A percentile compares a stretch with the other conserved stretches of the same genome.
Conservation (phyloP, 805 yeast genomes). For the Monosporozyma unispora region DNA sequence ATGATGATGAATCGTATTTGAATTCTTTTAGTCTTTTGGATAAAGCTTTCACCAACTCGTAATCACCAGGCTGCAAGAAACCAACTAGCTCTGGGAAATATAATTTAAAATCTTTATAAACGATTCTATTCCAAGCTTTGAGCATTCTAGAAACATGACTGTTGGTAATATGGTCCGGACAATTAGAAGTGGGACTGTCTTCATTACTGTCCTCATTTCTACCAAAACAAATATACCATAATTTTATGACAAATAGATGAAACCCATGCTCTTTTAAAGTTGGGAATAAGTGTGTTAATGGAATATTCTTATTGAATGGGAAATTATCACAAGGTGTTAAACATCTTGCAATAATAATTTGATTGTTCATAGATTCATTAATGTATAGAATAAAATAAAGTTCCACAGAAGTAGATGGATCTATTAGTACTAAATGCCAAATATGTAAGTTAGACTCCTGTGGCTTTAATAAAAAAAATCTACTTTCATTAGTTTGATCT, state of each 20-base stretch:
- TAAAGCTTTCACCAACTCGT: conserved; percentile 13
- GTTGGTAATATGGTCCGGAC: neutral
- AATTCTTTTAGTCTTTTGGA: conserved; percentile 5
- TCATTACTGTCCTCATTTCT: neutral
- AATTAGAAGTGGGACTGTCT: neutral
- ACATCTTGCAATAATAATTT: conserved; percentile 17
- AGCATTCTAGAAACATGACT: conserved; percentile 1
- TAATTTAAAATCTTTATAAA: conserved; percentile 20
- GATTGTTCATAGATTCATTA: conserved; percentile 8
- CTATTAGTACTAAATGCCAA: conserved; percentile 25
- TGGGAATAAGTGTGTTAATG: conserved; percentile 18
- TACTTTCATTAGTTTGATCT: conserved; percentile 3
- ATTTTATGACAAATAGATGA: conserved; percentile 13
- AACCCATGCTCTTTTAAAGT: conserved; percentile 16
- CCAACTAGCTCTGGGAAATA: conserved; percentile 25
- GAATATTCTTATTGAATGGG: conserved; percentile 23
- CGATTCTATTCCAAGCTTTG: conserved; percentile 27
- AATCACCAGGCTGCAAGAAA: conserved; percentile 19
- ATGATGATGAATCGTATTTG: neutral
- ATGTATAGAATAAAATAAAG: conserved; percentile 20
- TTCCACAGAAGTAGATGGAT: conserved; percentile 14
- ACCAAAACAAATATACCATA: conserved; percentile 16
- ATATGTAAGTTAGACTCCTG: conserved; percentile 28
- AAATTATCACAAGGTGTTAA: conserved; percentile 22
- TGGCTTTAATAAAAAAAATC: conserved; percentile 20